Evolutionary conservation across 1,284 basidiomycete species (phyloP).

Genomic region (Phellopilus nigrolimitatus): DNA sequence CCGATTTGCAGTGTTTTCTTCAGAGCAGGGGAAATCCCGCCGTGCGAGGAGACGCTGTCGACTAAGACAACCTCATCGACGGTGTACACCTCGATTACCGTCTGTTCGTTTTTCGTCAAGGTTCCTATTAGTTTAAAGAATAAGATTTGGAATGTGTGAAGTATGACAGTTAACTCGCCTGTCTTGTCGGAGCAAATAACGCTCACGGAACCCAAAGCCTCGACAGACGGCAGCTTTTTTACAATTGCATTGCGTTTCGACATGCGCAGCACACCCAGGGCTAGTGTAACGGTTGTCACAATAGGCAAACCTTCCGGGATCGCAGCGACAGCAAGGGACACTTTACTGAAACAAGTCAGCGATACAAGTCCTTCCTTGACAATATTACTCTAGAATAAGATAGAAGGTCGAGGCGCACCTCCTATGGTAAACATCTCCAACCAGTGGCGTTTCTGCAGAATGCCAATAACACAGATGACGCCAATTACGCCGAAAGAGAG

Average conservation of each 20-base stretch:
- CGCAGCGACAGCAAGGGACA: constrained; percentile 94
- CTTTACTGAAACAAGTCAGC: constrained; percentile 40
- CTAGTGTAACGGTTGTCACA: constrained; percentile 95
- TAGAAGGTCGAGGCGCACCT: constrained; percentile 46
- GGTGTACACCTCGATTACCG: constrained; percentile 83
- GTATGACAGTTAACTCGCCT: constrained; percentile 40
- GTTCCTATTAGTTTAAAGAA: constrained; percentile 63
- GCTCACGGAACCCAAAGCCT: constrained; percentile 89
- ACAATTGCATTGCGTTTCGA: constrained; percentile 93
- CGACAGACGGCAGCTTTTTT: constrained; percentile 94
- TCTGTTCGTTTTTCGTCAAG: constrained; percentile 93
- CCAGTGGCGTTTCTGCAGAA: constrained; percentile 85
- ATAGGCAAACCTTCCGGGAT: constrained; percentile 97
- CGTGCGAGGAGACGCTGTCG: constrained; percentile 40
- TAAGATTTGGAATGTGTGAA: too few species aligned
- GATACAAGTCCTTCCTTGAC: not conserved
- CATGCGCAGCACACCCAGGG: constrained; percentile 92
- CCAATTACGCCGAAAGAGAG: constrained; percentile 92
- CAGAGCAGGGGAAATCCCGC: constrained; percentile 47
- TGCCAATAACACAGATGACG: constrained; percentile 87
- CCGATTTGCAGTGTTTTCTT: constrained; percentile 62
- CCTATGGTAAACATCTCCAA: constrained; percentile 99
- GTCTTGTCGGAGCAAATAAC: constrained; percentile 99
- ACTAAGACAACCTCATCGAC: constrained; percentile 78
- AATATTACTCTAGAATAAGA: not conserved